These are phyloP conservation scores for Cryomyces minteri DNA, from an alignment of 495 filamentous ascomycete species.

Conservation along the genomic window DNA sequence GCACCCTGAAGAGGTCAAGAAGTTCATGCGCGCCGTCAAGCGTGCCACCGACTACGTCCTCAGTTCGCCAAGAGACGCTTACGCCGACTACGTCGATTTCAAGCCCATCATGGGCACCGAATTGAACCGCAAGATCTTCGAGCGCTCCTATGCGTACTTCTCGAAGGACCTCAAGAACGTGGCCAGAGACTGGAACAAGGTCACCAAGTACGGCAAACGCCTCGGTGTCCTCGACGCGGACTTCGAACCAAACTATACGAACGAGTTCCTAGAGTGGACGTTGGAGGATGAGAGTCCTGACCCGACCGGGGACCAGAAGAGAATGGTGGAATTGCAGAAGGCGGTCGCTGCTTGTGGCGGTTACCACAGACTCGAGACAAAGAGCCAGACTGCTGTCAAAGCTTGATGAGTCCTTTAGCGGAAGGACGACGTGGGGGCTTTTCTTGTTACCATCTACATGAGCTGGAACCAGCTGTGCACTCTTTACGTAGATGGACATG, in stretches of 20 bases:
- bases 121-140: slow-evolving; percentile 54
- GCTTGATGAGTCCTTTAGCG: too few species aligned
- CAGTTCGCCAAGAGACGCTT: slow-evolving; percentile 34
- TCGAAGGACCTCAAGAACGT: slow-evolving; percentile 55
- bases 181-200: slow-evolving; percentile 47
- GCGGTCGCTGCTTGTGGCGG: slow-evolving; percentile 1
- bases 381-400: background rate
- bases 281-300: slow-evolving; percentile 40
- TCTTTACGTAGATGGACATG: too few species aligned
- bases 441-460: too few species aligned
- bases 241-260: slow-evolving; percentile 52
- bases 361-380: slow-evolving; percentile 2
- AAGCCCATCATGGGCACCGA: slow-evolving; percentile 46
- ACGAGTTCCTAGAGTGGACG: slow-evolving; percentile 40
- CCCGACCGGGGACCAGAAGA: slow-evolving; percentile 33
- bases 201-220: slow-evolving; percentile 48
- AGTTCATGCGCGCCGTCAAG: slow-evolving; percentile 47
- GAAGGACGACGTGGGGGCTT: too few species aligned
- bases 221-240: slow-evolving; percentile 34
- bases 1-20: slow-evolving; percentile 36
- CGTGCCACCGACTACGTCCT: slow-evolving; percentile 48
- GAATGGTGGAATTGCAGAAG: slow-evolving; percentile 7
- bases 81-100: slow-evolving; percentile 44
- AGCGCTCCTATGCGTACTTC: slow-evolving; percentile 54
- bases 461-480: too few species aligned